These are phyloP conservation scores for Sporothrix curviconia DNA, from an alignment of 2,329 filamentous ascomycete species.

Conservation along the genomic window DNA sequence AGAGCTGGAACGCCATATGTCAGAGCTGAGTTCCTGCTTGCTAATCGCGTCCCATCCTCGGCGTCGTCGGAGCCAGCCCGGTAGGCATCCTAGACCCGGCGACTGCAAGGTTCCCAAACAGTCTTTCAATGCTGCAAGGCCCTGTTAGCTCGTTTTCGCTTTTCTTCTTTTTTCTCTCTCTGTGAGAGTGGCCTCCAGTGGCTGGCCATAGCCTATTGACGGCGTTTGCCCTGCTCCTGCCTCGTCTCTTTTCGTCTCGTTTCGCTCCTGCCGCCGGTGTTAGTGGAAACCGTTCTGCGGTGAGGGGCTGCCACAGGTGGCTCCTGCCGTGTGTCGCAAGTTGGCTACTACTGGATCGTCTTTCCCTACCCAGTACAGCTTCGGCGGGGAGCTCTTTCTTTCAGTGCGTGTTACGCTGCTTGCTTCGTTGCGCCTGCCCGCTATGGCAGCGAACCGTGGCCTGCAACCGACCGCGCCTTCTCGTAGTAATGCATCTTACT, in stretches of 20 bases:
- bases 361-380: conserved; percentile 3
- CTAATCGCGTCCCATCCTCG: background rate
- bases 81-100: background rate
- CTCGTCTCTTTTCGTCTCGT: conserved; percentile 1
- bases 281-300: conserved; percentile 15
- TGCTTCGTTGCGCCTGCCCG: background rate
- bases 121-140: background rate
- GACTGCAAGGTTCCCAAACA: background rate
- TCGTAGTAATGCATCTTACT: too few species aligned
- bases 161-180: too few species aligned
- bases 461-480: conserved; percentile 1
- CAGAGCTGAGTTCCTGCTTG: conserved; percentile 3
- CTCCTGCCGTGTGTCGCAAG: conserved; percentile 15
- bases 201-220: conserved; percentile 9
- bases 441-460: background rate
- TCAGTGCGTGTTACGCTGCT: too few species aligned
- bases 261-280: conserved; percentile 7
- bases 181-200: too few species aligned
- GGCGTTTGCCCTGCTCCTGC: conserved; percentile 2
- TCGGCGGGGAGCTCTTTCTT: too few species aligned
- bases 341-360: conserved; percentile 11
- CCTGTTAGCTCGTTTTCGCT: too few species aligned
- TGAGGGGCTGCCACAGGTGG: conserved; percentile 10
- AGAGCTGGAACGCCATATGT: too few species aligned
- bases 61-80: background rate